Evolutionary conservation across 148 eudicot species (phyloP).

Genomic region (Linanthus parryae): DNA sequence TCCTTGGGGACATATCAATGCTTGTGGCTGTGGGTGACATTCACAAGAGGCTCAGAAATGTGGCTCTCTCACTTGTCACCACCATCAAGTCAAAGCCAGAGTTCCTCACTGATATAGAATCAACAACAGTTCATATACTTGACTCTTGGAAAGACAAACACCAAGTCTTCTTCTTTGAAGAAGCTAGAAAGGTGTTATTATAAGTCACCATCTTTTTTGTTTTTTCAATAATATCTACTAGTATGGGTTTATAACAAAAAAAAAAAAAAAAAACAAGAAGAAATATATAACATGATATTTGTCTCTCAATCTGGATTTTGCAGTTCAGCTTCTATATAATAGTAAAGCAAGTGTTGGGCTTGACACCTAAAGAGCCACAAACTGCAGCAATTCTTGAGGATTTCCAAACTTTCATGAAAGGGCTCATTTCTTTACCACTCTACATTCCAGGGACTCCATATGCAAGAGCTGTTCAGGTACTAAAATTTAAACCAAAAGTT

Average conservation of each 20-base stretch:
- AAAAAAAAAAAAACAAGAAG: no score
- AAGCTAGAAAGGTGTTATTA: constrained; percentile 47
- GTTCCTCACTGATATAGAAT: constrained; percentile 44
- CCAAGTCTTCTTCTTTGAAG: constrained; percentile 40
- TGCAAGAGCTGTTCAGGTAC: constrained; percentile 71
- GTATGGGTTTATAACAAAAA: no score
- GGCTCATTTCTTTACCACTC: constrained; percentile 53
- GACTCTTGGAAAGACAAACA: constrained; percentile 49
- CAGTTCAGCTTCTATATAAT: constrained; percentile 68
- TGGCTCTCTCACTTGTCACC: constrained; percentile 48
- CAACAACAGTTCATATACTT: constrained; percentile 25
- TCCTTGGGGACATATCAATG: constrained; percentile 52
- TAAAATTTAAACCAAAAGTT: no score
- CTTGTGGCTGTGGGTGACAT: constrained; percentile 51
- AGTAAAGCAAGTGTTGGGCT: constrained; percentile 62
- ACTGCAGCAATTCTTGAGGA: constrained; percentile 48
- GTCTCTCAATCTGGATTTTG: constrained; percentile 2
- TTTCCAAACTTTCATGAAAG: constrained; percentile 57
- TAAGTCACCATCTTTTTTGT: no score
- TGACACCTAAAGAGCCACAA: constrained; percentile 48
- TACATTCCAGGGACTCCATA: constrained; percentile 63
- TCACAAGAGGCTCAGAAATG: constrained; percentile 59
- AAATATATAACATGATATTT: not conserved
- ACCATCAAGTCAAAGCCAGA: constrained; percentile 44
- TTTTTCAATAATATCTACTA: no score